Evolutionary conservation across 148 eudicot species (phyloP), one percentile per base, ranked within the genome.

Genomic region (Chenopodium suecicum): DNA sequence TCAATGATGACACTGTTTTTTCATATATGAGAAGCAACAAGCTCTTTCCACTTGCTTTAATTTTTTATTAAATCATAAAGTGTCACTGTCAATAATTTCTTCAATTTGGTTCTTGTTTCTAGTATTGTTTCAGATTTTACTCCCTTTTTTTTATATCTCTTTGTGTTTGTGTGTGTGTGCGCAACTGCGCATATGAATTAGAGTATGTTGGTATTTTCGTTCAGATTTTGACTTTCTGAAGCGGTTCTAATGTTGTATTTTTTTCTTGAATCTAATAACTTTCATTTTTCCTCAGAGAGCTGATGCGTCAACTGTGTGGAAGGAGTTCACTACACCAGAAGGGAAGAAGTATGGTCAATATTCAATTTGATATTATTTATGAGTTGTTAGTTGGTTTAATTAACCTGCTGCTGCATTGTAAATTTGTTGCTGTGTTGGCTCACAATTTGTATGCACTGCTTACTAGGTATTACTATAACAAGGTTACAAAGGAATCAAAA

Each of bases 301-400:
- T 70, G 98, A 95, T 87, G 98, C 99, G 19, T 95, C 98, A 3
- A 92, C 98, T 80, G 94, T 91, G n/a, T 95, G 99, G 99, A 95
- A 96, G 87, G 99, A 96, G 84, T 94, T 96, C 85, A 90, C 98
- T 50, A 92, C 97, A 60, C 81, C 91, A 16, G 98, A 94, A 81
- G 99, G 98, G 75, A 89, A 89, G 85, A 94, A 88, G 99, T 96
- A 87, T 64, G 98, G 78, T 69, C 13, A 44, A 56, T 54, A 52
- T 73, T 71, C 41, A 27, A 47, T 78, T 85, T 67, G 52, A 3
- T 22, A 41, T 52, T 12, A 60, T 31, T 27, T 22, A 56, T 48
- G 22, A 78, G 71, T 46, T 65, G 34, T n/a, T 67, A 12, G 46
- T 68, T 48, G 17, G 44, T 77, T 77, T 32, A 68, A 32, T 73